These are phyloP conservation scores for Phlebiopsis gigantea DNA, from an alignment of 768 basidiomycete species.

Conservation along the genomic window DNA sequence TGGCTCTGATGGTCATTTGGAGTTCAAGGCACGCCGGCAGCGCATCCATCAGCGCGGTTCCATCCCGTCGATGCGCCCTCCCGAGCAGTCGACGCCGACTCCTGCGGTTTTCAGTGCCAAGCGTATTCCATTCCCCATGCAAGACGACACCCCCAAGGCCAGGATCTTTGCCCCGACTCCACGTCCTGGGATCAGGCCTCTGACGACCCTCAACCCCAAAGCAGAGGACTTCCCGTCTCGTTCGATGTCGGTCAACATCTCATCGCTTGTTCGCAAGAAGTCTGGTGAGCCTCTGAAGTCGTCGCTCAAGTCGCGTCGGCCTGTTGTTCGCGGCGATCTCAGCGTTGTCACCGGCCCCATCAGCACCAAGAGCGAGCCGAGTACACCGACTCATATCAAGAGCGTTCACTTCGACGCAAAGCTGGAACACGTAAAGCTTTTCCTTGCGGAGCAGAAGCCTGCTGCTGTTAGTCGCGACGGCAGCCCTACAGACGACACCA, in stretches of 20 bases:
- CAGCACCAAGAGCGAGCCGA: conserved; percentile 65
- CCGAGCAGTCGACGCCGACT: conserved; percentile 40
- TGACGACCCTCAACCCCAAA: background rate
- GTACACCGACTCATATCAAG: conserved; percentile 73
- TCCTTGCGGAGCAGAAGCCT: conserved; percentile 92
- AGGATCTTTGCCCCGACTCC: background rate
- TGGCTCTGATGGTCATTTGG: conserved; percentile 16
- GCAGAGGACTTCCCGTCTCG: conserved; percentile 11
- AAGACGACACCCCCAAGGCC: conserved; percentile 11
- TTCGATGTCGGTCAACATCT: conserved; percentile 23
- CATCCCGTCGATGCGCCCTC: conserved; percentile 24
- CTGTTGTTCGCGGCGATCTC: conserved; percentile 40
- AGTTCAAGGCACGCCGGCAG: conserved; percentile 21
- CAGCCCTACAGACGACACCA: conserved; percentile 79
- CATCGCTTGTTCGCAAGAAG: conserved; percentile 77
- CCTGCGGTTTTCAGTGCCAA: conserved; percentile 29
- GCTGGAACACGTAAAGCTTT: conserved; percentile 91
- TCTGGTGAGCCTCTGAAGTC: conserved; percentile 91
- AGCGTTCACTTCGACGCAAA: conserved; percentile 90
- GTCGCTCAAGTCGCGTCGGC: conserved; percentile 71
- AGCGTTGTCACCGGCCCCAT: conserved; percentile 42
- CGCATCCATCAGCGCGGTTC: conserved; percentile 24
- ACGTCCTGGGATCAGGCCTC: background rate
- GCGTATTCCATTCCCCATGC: conserved; percentile 6
- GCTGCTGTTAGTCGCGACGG: conserved; percentile 89